These are phyloP conservation scores for Calonectria leucothoes DNA, from an alignment of 2,329 filamentous ascomycete species.

Conservation along the genomic window DNA sequence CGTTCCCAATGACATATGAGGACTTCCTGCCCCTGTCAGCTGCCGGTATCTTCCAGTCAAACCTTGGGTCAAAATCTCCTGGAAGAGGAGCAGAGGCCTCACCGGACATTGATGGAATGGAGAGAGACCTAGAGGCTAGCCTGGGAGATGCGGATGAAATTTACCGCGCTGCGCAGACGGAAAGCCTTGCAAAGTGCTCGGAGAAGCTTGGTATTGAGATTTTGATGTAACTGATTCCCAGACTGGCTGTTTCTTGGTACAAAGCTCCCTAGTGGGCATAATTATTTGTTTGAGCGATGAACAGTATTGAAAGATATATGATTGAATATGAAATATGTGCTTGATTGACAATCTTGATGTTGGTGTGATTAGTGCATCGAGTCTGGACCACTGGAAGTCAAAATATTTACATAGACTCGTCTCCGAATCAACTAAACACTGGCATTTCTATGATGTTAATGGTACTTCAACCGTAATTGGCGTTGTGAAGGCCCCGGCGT, in stretches of 20 bases:
- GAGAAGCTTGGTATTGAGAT: slow-evolving; percentile 17
- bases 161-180: slow-evolving; percentile 21
- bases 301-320: neutral
- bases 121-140: slow-evolving; percentile 12
- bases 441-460: neutral
- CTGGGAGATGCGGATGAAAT: slow-evolving; percentile 29
- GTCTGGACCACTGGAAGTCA: neutral
- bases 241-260: neutral
- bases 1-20: slow-evolving; percentile 61
- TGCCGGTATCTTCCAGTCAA: slow-evolving; percentile 62
- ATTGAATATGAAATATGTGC: neutral
- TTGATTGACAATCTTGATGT: neutral
- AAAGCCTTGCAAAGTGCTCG: slow-evolving; percentile 41
- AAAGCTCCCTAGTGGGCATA: neutral
- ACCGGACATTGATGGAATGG: slow-evolving; percentile 24
- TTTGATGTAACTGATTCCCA: neutral
- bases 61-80: slow-evolving; percentile 40
- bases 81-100: neutral
- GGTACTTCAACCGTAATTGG: neutral
- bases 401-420: neutral
- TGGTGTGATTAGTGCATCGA: neutral
- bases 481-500: neutral
- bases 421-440: no score
- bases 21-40: slow-evolving; percentile 65
- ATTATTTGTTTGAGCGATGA: neutral